Evolutionary conservation across 2,329 filamentous ascomycete species (phyloP).

Genomic region (Juglanconis oblonga): DNA sequence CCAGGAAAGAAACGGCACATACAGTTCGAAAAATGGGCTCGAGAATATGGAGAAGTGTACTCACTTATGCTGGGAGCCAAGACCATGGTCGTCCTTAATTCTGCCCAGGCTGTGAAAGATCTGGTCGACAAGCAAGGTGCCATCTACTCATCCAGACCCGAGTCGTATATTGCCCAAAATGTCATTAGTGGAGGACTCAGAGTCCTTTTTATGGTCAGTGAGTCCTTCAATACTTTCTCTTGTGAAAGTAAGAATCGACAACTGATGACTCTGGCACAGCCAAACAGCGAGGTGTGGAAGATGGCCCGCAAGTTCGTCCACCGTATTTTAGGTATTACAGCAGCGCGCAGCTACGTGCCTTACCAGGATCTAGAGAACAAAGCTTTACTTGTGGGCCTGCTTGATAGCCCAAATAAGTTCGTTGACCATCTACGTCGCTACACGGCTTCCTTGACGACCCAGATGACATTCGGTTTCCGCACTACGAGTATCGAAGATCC

Average conservation of each 20-base stretch:
- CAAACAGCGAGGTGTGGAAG: conserved; percentile 34
- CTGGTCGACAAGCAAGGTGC: conserved; percentile 47
- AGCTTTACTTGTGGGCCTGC: conserved; percentile 47
- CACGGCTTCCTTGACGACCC: conserved; percentile 45
- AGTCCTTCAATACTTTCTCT: accelerated
- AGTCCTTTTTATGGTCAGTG: conserved; percentile 7
- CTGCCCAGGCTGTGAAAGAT: conserved; percentile 45
- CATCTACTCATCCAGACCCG: conserved; percentile 46
- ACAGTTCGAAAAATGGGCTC: conserved; percentile 50
- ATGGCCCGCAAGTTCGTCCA: conserved; percentile 39
- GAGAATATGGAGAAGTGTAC: conserved; percentile 49
- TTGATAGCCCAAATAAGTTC: conserved; percentile 40
- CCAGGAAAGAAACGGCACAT: conserved; percentile 38
- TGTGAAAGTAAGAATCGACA: background rate
- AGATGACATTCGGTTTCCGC: conserved; percentile 48
- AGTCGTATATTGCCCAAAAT: background rate
- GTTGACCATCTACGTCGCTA: conserved; percentile 44
- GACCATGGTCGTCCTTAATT: conserved; percentile 44
- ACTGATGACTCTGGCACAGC: conserved; percentile 14
- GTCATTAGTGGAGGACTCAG: background rate
- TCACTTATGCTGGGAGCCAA: conserved; percentile 48
- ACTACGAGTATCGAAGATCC: conserved; percentile 36
- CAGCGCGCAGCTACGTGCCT: conserved; percentile 46
- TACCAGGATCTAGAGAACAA: conserved; percentile 57
- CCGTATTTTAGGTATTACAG: conserved; percentile 43